Evolutionary conservation across 1,284 basidiomycete species (phyloP), one percentile per base, ranked within the genome.

Genomic region (Earliella scabrosa): DNA sequence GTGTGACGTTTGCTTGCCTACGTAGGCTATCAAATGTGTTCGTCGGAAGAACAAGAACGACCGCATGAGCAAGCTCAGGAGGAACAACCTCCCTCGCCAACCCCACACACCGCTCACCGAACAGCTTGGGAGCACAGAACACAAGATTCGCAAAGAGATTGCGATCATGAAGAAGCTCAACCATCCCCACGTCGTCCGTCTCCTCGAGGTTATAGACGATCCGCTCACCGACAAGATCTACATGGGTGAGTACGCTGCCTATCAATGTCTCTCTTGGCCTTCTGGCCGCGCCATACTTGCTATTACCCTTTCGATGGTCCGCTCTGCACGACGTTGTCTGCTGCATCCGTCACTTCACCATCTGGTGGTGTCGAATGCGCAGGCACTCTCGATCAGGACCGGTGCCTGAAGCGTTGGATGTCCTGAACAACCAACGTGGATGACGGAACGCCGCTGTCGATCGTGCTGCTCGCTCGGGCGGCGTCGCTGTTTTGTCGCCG

Each of bases 111-210:
- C 77, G 27, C 73, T 89, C 18, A 81, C 80, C 8, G 86, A 88
- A 71, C 80, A 80, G 56, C 76, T 89, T 29, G 77, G 81, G 53
- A 88, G 85, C 35, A 90, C 89, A 44, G 92, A 94, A 68, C 81
- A 86, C 64, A 92, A 92, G 76, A 91, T 95, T 64, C 81, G 85
- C 66, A 87, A 87, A 67, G 95, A 99, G 75, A 98, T 99, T 60
- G 97, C 96, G 5, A 97, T 99, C 71, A 95, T 99, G 91, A 98
- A 98, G 77, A 96, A 97, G 69, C 88, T 93, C 68, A 80, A 88
- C 57, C 96, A 99, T 71, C 88, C 90, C 0, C 91, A 99, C 69
- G 89, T 99, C 55, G 97, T 99, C 5, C 82, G 89, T 60, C 82
- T 99, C 59, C 87, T 90, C 67, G 95, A 98, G 73, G 95, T 98